Evolutionary conservation across 805 yeast genomes (phyloP).

Genomic region (Dipodascopsis uninucleata): DNA sequence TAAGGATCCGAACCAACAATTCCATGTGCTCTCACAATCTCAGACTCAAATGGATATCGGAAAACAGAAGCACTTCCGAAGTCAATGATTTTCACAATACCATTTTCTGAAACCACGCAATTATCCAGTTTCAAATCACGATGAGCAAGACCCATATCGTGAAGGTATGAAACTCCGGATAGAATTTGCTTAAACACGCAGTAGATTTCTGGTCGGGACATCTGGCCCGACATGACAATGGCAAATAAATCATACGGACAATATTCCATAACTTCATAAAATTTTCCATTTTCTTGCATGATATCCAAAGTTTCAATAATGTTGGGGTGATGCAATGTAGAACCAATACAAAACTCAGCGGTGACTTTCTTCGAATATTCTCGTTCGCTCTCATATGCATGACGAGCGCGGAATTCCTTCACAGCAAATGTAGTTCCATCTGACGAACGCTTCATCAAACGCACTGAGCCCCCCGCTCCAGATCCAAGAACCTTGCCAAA

Average conservation of each 20-base stretch:
- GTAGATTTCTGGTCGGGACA: slow-evolving; percentile 63
- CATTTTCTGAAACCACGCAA: slow-evolving; percentile 74
- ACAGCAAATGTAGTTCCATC: slow-evolving; percentile 73
- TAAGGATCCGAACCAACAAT: slow-evolving; percentile 96
- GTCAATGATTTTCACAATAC: slow-evolving; percentile 82
- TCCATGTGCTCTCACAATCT: slow-evolving; percentile 68
- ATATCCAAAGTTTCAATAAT: slow-evolving; percentile 78
- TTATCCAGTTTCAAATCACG: slow-evolving; percentile 90
- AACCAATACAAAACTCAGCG: slow-evolving; percentile 79
- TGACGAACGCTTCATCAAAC: slow-evolving; percentile 59
- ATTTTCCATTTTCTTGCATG: slow-evolving; percentile 59
- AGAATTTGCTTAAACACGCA: slow-evolving; percentile 83
- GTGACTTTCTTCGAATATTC: slow-evolving; percentile 77
- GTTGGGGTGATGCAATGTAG: slow-evolving; percentile 72
- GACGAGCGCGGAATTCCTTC: slow-evolving; percentile 73
- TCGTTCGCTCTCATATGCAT: slow-evolving; percentile 55
- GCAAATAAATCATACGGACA: slow-evolving; percentile 90
- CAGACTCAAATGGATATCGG: slow-evolving; percentile 57
- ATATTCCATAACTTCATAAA: slow-evolving; percentile 85
- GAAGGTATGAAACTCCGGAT: slow-evolving; percentile 72
- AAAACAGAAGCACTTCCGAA: slow-evolving; percentile 90
- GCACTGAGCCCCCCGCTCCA: slow-evolving; percentile 95
- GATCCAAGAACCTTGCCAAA: slow-evolving; percentile 76
- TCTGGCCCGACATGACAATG: slow-evolving; percentile 82
- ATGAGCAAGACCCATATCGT: slow-evolving; percentile 81